These are phyloP conservation scores for Entomophthora muscae DNA, from an alignment of 371 early-diverging fungal genomes.

Conservation along the genomic window DNA sequence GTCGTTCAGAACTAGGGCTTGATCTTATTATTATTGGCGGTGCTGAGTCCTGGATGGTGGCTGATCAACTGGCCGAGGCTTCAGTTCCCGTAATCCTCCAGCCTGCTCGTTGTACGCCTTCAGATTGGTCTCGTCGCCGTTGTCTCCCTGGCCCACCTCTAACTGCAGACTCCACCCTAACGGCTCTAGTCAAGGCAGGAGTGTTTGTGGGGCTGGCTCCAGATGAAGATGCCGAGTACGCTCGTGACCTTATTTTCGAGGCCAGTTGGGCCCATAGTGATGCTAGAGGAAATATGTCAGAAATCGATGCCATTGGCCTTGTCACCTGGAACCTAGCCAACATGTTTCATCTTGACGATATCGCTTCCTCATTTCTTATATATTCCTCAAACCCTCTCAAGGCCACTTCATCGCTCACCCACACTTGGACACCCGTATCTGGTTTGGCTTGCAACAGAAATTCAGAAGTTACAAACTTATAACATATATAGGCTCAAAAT, in stretches of 20 bases:
- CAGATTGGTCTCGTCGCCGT: slow-evolving; percentile 39
- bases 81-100: slow-evolving; percentile 40
- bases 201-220: slow-evolving; percentile 44
- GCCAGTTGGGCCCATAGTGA: slow-evolving; percentile 48
- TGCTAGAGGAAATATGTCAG: slow-evolving; percentile 25
- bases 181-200: slow-evolving; percentile 34
- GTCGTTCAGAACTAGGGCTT: slow-evolving; percentile 17
- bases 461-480: no score
- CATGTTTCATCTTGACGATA: slow-evolving; percentile 6
- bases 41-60: slow-evolving; percentile 37
- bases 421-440: neutral
- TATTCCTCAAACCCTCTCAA: neutral
- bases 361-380: neutral
- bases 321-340: slow-evolving; percentile 50
- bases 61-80: slow-evolving; percentile 29
- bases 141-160: slow-evolving; percentile 40
- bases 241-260: slow-evolving; percentile 52
- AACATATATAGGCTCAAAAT: no score
- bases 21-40: slow-evolving; percentile 37
- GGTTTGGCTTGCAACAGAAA: neutral
- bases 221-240: slow-evolving; percentile 26
- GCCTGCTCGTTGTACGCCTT: slow-evolving; percentile 46
- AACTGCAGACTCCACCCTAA: slow-evolving; percentile 33
- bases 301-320: slow-evolving; percentile 43
- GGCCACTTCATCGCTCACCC: neutral